Evolutionary conservation across 768 basidiomycete genomes (phyloP).

Genomic region (Termitomyces sp.): DNA sequence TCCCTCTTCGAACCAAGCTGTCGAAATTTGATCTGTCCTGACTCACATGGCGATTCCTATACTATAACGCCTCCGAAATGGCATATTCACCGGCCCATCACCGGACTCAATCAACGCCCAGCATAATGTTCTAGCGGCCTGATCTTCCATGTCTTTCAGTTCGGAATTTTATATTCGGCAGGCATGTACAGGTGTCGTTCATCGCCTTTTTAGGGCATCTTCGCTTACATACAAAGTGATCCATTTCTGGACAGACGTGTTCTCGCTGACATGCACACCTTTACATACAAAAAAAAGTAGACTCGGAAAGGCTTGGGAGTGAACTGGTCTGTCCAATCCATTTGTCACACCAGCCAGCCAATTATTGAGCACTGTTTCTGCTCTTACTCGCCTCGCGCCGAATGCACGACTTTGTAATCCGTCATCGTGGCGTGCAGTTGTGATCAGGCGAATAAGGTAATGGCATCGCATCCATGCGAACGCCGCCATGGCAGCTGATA

Average conservation of each 20-base stretch:
- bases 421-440: background rate
- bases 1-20: background rate
- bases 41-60: too few species aligned
- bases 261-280: background rate
- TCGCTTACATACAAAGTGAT: background rate
- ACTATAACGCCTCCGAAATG: background rate
- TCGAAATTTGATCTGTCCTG: background rate
- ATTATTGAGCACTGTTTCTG: too few species aligned
- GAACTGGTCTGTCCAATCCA: too few species aligned
- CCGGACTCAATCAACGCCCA: background rate
- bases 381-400: background rate
- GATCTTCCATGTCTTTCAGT: background rate
- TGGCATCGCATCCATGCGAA: background rate
- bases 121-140: background rate
- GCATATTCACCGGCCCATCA: background rate
- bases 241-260: background rate
- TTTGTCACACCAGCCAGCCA: background rate
- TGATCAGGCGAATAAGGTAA: background rate
- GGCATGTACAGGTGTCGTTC: background rate
- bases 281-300: background rate
- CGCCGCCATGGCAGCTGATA: background rate
- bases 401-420: background rate
- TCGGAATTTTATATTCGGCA: background rate
- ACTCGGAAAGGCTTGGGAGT: background rate
- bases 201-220: background rate